Evolutionary conservation across 2,329 filamentous ascomycete genomes (phyloP), one percentile per base, ranked within the genome.

Genomic region (Colletotrichum tropicale): DNA sequence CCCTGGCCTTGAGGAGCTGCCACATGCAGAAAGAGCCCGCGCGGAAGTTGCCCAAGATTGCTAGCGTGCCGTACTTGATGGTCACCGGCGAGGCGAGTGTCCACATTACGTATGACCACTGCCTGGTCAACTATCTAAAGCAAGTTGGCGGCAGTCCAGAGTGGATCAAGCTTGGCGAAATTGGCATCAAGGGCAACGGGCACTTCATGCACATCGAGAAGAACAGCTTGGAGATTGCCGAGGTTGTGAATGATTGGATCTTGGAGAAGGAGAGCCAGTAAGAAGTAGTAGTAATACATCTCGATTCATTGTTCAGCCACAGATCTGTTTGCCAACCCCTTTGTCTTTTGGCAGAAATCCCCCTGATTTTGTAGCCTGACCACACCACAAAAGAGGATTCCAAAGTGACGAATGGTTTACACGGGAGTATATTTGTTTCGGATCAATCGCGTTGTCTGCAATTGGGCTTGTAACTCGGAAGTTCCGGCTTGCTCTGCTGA

Each of bases 71-170:
- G 0, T 86, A 89, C 7, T 81, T 89, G 2, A 76, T 92, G 18
- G 78, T 91, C 30, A 91, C 89, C 0, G 84, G 84, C 0, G 88
- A 91, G 71, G 87, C 91, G 5, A 89, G 88, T 67, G 87, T 85
- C n/a, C 91, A 92, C 80, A 82, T 84, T 4, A 80, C 83, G 12
- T 92, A 89, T 75, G 91, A 93, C 77, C 88, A 89, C 81, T 90
- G 89, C 43, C 91, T 88, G 0, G 86, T 88, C 3, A 76, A 81
- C 15, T 92, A 88, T 79, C 79, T 93, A 79, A 78, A 81, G 68
- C 90, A 93, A 79, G 89, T 87, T 3, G 90, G 90, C 0, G 85
- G 88, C 2, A 74, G 78, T 0, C 84, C 86, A 2, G 83, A 88
- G 4, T 87, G 86, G 82, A 77, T 90, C 43, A 81, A 85, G 66